phyloP scores from a whole-genome alignment of 2,329 filamentous ascomycete genomes.

The Ophiocordyceps robertsii region DNA sequence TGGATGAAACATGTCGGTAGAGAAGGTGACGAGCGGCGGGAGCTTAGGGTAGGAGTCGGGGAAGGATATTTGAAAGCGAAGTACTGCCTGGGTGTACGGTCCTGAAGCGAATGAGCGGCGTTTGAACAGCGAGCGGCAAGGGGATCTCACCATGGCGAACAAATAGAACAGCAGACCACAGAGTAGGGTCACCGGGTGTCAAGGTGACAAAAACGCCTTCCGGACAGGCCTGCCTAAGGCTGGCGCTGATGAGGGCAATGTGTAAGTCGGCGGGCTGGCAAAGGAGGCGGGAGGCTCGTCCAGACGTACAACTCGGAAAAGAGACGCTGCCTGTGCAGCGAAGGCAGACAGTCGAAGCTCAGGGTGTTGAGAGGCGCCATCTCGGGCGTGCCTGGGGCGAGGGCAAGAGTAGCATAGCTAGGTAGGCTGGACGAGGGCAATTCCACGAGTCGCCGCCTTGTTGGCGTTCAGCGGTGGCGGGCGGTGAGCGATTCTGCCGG shows the following conservation, averaged over 20 bases:
- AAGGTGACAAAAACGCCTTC: conserved; percentile 79
- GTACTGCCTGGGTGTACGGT: conserved; percentile 74
- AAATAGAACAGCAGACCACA: conserved; percentile 89
- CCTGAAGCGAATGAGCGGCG: conserved; percentile 35
- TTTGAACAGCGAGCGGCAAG: background rate
- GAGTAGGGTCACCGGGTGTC: conserved; percentile 62
- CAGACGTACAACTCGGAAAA: conserved; percentile 64
- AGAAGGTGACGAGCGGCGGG: conserved; percentile 77
- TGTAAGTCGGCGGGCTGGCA: background rate
- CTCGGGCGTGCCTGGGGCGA: background rate
- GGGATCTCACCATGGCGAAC: conserved; percentile 60
- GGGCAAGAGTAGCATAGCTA: background rate
- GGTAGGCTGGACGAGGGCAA: too few relatives aligned
- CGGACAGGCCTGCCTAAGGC: conserved; percentile 69
- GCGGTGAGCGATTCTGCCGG: conserved; percentile 11
- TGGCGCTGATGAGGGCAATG: conserved; percentile 39
- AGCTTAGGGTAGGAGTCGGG: conserved; percentile 64
- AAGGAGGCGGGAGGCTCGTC: background rate
- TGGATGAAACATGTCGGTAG: conserved; percentile 89
- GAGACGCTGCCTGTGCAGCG: conserved; percentile 60
- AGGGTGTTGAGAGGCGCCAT: background rate
- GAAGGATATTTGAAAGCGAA: conserved; percentile 85
- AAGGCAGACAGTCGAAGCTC: conserved; percentile 31
- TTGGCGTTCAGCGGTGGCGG: conserved; percentile 1
- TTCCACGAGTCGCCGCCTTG: too few relatives aligned